These are phyloP conservation scores for Aspergillus sp. DNA, from an alignment of 2,329 filamentous ascomycete genomes.

Conservation along the genomic window DNA sequence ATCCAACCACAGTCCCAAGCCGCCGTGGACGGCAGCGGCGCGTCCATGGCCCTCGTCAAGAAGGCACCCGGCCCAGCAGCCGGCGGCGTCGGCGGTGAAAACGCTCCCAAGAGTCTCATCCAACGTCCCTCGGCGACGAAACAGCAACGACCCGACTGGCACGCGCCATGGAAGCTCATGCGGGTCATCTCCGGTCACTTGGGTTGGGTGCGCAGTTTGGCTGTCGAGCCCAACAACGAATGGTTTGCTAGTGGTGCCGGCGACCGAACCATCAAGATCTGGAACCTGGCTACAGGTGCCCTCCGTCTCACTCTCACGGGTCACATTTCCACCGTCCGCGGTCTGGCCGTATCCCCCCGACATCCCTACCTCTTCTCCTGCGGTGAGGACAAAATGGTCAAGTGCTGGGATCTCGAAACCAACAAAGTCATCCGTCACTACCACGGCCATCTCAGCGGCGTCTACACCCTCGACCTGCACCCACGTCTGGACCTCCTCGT, in stretches of 20 bases:
- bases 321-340: conserved; percentile 90
- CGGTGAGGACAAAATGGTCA: conserved; percentile 99
- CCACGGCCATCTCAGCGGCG: conserved; percentile 92
- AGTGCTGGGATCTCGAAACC: conserved; percentile 99
- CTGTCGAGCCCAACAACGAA: conserved; percentile 93
- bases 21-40: conserved; percentile 50
- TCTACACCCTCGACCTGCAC: conserved; percentile 91
- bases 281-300: conserved; percentile 89
- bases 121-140: conserved; percentile 63
- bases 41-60: conserved; percentile 60
- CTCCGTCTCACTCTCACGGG: conserved; percentile 85
- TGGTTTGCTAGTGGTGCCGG: conserved; percentile 97
- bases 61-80: conserved; percentile 32
- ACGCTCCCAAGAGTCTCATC: conserved; percentile 62
- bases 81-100: conserved; percentile 37
- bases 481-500: conserved; percentile 93
- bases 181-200: conserved; percentile 94
- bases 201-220: conserved; percentile 87
- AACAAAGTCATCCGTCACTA: conserved; percentile 99
- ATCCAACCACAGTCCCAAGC: conserved; percentile 51
- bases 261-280: conserved; percentile 97
- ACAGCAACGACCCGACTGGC: conserved; percentile 86
- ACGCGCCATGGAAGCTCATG: conserved; percentile 97
- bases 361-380: conserved; percentile 98
- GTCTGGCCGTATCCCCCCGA: conserved; percentile 85